Percentiles rank a stretch among this genome's conserved stretches.
Conservation (phyloP, 208 protist species). For the Strigomonas culicis region DNA sequence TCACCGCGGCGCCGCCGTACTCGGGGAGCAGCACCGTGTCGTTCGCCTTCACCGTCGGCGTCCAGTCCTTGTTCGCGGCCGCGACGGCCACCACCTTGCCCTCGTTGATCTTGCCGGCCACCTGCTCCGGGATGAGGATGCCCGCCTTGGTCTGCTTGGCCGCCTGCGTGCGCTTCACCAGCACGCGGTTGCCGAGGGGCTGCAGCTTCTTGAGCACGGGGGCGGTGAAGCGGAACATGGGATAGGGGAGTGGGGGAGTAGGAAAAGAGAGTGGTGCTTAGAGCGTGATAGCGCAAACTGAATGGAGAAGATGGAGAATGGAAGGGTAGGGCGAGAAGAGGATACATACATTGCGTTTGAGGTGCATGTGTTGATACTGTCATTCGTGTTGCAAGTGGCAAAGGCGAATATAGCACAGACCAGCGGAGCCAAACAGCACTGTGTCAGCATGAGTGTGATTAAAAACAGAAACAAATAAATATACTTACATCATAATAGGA, state of each 20-base stretch:
- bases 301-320: not conserved
- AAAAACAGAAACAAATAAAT: not conserved
- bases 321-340: not conserved
- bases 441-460: not conserved
- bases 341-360: not conserved
- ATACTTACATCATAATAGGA: not conserved
- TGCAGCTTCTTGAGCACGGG: conserved; percentile 84
- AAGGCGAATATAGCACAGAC: no score
- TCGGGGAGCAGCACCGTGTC: conserved; percentile 91
- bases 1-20: conserved; percentile 84
- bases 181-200: conserved; percentile 87
- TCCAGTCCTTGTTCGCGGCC: conserved; percentile 88
- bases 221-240: conserved; percentile 79
- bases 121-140: conserved; percentile 91
- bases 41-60: conserved; percentile 84
- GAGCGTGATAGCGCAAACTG: not conserved
- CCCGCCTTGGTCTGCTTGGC: conserved; percentile 92
- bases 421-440: no score
- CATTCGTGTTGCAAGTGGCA: not conserved
- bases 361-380: not conserved
- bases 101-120: conserved; percentile 92
- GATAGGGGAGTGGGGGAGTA: not conserved
- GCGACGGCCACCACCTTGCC: conserved; percentile 88
- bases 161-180: conserved; percentile 84
- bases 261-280: not conserved